Evolutionary conservation across 495 filamentous ascomycete species (phyloP).

Genomic region (Tuber borchii): DNA sequence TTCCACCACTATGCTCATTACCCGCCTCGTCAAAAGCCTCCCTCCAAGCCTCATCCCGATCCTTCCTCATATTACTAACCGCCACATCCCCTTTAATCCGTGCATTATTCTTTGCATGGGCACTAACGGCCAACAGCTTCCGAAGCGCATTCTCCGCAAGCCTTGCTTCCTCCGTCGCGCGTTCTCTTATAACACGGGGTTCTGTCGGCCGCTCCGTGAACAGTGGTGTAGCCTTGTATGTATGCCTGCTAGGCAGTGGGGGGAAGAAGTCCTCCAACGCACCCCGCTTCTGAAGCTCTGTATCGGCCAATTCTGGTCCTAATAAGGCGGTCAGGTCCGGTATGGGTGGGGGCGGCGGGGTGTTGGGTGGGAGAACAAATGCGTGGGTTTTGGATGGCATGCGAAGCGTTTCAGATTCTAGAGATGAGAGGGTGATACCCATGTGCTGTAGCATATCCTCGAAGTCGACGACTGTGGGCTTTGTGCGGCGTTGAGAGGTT

Average conservation of each 20-base stretch:
- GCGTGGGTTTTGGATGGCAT: slow-evolving; percentile 34
- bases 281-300: slow-evolving; percentile 47
- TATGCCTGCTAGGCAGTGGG: slow-evolving; percentile 64
- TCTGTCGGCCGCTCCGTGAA: slow-evolving; percentile 61
- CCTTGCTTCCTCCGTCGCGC: slow-evolving; percentile 64
- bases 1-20: slow-evolving; percentile 1
- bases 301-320: slow-evolving; percentile 49
- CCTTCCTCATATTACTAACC: slow-evolving; percentile 41
- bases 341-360: slow-evolving; percentile 47
- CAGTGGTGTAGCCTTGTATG: slow-evolving; percentile 62
- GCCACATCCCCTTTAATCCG: slow-evolving; percentile 42
- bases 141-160: slow-evolving; percentile 67
- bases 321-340: slow-evolving; percentile 45
- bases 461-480: slow-evolving; percentile 64
- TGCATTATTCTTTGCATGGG: slow-evolving; percentile 38
- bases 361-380: slow-evolving; percentile 42
- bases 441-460: slow-evolving; percentile 53
- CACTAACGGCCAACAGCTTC: slow-evolving; percentile 53
- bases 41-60: slow-evolving; percentile 44
- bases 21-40: slow-evolving; percentile 39
- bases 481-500: slow-evolving; percentile 54
- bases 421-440: slow-evolving; percentile 45
- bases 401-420: slow-evolving; percentile 42
- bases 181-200: slow-evolving; percentile 64
- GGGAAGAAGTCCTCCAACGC: slow-evolving; percentile 66